Conservation (phyloP, 208 protist genomes). For the Crithidia brevicula region DNA sequence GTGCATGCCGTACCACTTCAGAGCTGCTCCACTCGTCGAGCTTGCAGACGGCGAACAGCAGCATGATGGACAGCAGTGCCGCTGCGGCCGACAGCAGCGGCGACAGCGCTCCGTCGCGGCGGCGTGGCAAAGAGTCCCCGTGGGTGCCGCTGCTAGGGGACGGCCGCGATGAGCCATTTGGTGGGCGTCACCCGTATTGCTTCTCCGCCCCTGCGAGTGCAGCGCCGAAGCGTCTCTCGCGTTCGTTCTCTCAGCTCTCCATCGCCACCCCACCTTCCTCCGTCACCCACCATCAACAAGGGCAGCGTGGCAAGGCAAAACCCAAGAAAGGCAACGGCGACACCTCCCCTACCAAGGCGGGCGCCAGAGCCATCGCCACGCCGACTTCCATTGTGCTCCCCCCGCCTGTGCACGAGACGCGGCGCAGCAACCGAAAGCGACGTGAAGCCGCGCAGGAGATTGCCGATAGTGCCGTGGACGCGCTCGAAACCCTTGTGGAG, state of each 20-base stretch:
- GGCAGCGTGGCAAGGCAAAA: not conserved
- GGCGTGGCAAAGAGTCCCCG: not conserved
- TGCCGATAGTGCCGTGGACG: constrained; percentile 9
- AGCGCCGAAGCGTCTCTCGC: not conserved
- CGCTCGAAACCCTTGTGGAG: constrained; percentile 30
- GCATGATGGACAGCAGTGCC: not conserved
- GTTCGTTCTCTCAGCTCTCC: constrained; percentile 4
- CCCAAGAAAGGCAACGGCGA: no score
- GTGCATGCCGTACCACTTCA: not conserved
- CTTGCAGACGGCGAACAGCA: not conserved
- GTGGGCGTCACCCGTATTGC: not conserved
- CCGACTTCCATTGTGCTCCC: not conserved
- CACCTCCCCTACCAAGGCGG: no score
- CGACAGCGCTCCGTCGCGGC: not conserved
- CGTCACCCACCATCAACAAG: no score
- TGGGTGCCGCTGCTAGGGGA: constrained; percentile 22
- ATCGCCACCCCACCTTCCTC: not conserved
- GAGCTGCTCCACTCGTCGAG: not conserved
- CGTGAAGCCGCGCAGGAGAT: constrained; percentile 7
- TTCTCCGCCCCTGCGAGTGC: not conserved
- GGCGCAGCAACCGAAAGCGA: constrained; percentile 19
- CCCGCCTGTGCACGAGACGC: not conserved
- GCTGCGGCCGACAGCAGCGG: not conserved
- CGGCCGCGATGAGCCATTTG: not conserved
- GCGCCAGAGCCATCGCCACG: no score